These are phyloP conservation scores for Camillea tinctor DNA, from an alignment of 2,329 filamentous ascomycete genomes.

Conservation along the genomic window DNA sequence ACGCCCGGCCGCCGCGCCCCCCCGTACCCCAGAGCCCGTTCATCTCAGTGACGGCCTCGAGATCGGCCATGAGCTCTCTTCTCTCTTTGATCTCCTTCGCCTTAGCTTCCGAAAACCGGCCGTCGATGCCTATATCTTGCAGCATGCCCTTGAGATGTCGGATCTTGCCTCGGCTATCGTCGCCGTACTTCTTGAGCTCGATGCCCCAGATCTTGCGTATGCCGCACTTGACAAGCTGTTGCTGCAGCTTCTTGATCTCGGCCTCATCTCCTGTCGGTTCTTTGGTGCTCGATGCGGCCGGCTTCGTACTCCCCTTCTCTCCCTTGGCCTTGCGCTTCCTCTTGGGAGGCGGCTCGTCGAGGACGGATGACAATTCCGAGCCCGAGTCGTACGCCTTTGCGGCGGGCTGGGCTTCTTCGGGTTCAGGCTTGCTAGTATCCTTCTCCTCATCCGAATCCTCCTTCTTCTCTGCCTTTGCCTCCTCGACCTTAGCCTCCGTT, in stretches of 20 bases:
- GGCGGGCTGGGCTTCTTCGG: neutral
- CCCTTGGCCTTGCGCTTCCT: conserved; percentile 54
- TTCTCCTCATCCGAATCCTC: conserved; percentile 36
- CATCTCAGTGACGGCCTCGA: conserved; percentile 82
- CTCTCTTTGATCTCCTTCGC: conserved; percentile 84
- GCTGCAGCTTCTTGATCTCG: conserved; percentile 86
- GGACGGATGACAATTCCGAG: conserved; percentile 67
- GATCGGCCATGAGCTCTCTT: conserved; percentile 78
- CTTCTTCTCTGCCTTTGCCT: conserved; percentile 32
- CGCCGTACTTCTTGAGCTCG: conserved; percentile 73
- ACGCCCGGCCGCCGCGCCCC: conserved; percentile 37
- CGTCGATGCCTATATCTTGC: conserved; percentile 80
- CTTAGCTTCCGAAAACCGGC: conserved; percentile 80
- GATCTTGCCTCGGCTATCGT: conserved; percentile 76
- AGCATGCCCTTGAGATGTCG: conserved; percentile 77
- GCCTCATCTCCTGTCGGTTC: conserved; percentile 61
- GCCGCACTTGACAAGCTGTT: conserved; percentile 84
- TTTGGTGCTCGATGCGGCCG: conserved; percentile 38
- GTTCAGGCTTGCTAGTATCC: conserved; percentile 17
- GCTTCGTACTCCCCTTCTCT: conserved; percentile 41
- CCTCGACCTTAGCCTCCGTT: conserved; percentile 3
- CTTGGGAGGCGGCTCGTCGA: conserved; percentile 67
- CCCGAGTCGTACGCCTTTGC: conserved; percentile 24
- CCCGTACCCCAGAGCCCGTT: conserved; percentile 71
- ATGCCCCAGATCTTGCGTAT: conserved; percentile 88